Percentiles rank a stretch among this genome's conserved stretches.
Conservation (phyloP, 331 rosid genomes). For the Acacia pycnantha region DNA sequence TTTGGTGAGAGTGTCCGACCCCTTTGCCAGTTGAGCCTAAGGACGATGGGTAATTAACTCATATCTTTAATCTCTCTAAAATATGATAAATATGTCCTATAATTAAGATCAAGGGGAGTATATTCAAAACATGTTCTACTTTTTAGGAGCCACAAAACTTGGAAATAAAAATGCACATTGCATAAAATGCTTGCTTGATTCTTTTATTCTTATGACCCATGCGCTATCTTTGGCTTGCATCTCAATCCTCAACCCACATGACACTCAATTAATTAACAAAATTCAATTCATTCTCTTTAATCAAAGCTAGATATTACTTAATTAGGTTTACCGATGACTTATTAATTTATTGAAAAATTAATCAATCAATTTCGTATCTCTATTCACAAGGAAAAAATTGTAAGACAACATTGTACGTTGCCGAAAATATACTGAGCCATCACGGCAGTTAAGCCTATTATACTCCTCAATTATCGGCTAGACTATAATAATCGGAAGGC, state of each 20-base stretch:
- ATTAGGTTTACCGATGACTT: neutral
- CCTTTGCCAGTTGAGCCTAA: too few species aligned
- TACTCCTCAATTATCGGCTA: neutral
- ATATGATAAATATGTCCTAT: too few species aligned
- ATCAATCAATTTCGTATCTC: too few species aligned
- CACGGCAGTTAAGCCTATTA: too few species aligned
- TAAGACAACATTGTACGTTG: neutral
- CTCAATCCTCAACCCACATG: neutral
- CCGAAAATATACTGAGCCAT: too few species aligned
- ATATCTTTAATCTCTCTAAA: too few species aligned
- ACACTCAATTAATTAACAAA: neutral
- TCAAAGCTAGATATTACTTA: neutral
- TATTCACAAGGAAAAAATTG: neutral
- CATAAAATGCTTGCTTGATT: neutral
- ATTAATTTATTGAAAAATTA: neutral
- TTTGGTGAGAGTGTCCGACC: too few species aligned
- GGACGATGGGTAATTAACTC: too few species aligned
- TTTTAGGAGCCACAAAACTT: neutral
- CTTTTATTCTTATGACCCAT: neutral
- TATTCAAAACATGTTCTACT: neutral
- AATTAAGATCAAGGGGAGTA: too few species aligned
- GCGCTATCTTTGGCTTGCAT: neutral
- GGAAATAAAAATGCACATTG: neutral
- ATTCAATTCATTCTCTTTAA: neutral
- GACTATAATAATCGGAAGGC: neutral